These are phyloP conservation scores for Ophiognomonia clavigignenti-juglandacearum DNA, from an alignment of 2,329 filamentous ascomycete species.

Conservation along the genomic window DNA sequence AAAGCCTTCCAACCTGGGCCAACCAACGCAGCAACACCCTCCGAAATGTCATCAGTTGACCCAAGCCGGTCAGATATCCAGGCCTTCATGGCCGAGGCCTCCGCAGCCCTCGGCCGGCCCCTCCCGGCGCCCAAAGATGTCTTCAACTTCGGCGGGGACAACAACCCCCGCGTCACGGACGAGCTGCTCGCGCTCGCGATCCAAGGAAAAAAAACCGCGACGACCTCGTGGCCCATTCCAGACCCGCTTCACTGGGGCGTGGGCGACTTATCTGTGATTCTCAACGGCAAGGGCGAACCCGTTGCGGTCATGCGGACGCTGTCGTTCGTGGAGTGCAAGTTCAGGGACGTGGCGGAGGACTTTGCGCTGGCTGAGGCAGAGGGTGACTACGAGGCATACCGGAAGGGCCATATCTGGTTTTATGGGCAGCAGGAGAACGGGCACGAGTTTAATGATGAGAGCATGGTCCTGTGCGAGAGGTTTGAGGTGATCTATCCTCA, in stretches of 20 bases:
- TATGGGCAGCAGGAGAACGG: slow-evolving; percentile 18
- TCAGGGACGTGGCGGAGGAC: slow-evolving; percentile 23
- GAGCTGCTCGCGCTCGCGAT: slow-evolving; percentile 20
- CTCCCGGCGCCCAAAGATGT: no score
- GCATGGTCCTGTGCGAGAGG: slow-evolving; percentile 24
- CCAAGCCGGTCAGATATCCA: slow-evolving; percentile 21
- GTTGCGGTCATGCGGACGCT: slow-evolving; percentile 24
- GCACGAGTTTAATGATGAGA: slow-evolving; percentile 22
- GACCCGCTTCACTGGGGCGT: slow-evolving; percentile 23
- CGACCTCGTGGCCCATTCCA: slow-evolving; percentile 25
- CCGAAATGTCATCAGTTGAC: slow-evolving; percentile 17
- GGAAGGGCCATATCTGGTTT: slow-evolving; percentile 23
- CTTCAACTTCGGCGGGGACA: no score
- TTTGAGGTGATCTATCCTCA: slow-evolving; percentile 23
- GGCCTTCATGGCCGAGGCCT: slow-evolving; percentile 24
- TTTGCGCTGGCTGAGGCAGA: slow-evolving; percentile 26
- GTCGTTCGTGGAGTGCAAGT: slow-evolving; percentile 22
- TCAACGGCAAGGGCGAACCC: slow-evolving; percentile 21
- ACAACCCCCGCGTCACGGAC: no score
- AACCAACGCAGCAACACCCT: no score
- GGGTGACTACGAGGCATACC: slow-evolving; percentile 23
- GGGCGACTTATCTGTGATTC: slow-evolving; percentile 25
- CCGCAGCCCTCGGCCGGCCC: slow-evolving; percentile 16
- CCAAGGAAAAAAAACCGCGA: slow-evolving; percentile 24
- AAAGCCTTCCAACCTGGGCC: background rate